Evolutionary conservation across 768 basidiomycete species (phyloP).

Genomic region (Hemileccinum rubropunctum): DNA sequence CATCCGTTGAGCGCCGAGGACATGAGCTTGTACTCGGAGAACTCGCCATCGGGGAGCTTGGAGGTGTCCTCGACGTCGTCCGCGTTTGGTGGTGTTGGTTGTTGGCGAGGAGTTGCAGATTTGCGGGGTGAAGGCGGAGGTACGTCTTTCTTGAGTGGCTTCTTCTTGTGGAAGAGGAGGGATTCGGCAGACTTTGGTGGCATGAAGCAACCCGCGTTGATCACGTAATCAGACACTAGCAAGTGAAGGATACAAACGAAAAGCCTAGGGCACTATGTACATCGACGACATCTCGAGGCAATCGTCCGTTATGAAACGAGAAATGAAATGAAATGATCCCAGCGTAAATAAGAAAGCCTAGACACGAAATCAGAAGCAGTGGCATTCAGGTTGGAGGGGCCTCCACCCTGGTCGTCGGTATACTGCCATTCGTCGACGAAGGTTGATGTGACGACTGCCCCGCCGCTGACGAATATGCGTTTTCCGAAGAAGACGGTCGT

Average conservation of each 20-base stretch:
- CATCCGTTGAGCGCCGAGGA: constrained; percentile 80
- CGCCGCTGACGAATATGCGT: constrained; percentile 45
- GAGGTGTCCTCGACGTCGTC: constrained; percentile 52
- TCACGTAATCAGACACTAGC: constrained; percentile 24
- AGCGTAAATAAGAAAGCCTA: constrained; percentile 11
- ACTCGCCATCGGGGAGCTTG: constrained; percentile 64
- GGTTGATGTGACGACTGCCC: constrained; percentile 31
- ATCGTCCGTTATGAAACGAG: constrained; percentile 22
- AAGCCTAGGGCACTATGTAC: constrained; percentile 28
- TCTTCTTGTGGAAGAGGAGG: constrained; percentile 72
- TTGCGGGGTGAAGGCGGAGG: constrained; percentile 32
- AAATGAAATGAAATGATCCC: constrained; percentile 21
- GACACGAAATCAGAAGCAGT: constrained; percentile 6
- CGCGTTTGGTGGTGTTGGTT: constrained; percentile 35
- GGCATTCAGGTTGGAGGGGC: constrained; percentile 35
- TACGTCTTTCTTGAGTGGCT: constrained; percentile 32
- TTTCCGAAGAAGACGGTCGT: constrained; percentile 63
- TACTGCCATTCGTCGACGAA: constrained; percentile 38
- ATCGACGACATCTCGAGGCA: constrained; percentile 12
- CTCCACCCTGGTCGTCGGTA: constrained; percentile 42
- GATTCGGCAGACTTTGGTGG: constrained; percentile 36
- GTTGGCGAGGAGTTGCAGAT: constrained; percentile 38
- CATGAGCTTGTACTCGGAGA: constrained; percentile 74
- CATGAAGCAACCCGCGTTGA: constrained; percentile 19
- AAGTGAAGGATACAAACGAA: constrained; percentile 4